phyloP scores from a whole-genome alignment of 345 rosid species.

The Populus euphratica region DNA sequence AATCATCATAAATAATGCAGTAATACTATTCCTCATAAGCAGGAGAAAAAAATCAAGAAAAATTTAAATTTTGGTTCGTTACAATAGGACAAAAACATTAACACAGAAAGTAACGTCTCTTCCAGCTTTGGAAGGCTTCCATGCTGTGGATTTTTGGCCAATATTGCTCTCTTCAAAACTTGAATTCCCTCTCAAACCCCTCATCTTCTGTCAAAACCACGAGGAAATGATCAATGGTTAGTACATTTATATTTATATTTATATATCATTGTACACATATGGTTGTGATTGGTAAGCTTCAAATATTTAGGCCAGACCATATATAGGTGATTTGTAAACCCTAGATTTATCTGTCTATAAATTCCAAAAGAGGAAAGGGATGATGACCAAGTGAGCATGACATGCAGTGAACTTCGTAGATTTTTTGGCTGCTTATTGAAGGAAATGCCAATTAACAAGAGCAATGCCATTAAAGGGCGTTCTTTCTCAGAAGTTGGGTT shows the following conservation, averaged over 20 bases:
- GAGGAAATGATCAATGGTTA: neutral
- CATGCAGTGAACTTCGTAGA: neutral
- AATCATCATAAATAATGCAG: neutral
- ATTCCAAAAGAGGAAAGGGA: neutral
- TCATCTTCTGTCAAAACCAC: neutral
- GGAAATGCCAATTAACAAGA: neutral
- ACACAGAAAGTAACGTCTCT: no score
- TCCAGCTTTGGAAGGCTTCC: neutral
- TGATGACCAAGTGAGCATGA: neutral
- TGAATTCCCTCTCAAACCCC: neutral
- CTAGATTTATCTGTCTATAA: neutral
- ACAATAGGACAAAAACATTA: neutral
- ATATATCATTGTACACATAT: no score
- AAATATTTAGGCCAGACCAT: no score
- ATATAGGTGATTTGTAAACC: no score
- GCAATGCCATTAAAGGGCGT: neutral
- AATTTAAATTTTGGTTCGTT: neutral
- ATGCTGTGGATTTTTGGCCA: neutral
- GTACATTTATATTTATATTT: no score
- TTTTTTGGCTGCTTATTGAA: neutral
- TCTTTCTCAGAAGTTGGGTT: constrained; percentile 11
- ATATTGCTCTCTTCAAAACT: neutral
- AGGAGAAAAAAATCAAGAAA: neutral
- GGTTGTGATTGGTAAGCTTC: neutral
- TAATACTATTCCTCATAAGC: neutral